Conservation (phyloP, 2,329 filamentous ascomycete genomes). For the Calonectria hongkongensis region DNA sequence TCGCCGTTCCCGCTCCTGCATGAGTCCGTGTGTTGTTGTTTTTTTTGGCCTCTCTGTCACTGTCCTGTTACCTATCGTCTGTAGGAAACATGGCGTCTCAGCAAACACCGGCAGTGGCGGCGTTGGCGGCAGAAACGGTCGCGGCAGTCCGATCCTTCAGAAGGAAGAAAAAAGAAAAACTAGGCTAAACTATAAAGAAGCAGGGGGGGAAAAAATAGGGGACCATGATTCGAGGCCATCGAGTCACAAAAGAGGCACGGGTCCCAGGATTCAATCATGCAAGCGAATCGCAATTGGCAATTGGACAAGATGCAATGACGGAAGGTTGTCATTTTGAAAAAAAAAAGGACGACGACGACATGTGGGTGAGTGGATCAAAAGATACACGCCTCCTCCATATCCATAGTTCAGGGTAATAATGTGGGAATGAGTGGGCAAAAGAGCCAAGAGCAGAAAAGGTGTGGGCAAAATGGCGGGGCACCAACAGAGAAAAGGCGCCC, state of each 20-base stretch:
- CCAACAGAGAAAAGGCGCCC: conserved; percentile 19
- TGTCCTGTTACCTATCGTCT: conserved; percentile 16
- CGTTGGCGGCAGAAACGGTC: conserved; percentile 35
- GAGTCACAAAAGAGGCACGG: conserved; percentile 30
- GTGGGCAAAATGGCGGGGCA: conserved; percentile 27
- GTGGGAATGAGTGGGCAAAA: conserved; percentile 18
- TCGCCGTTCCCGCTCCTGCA: conserved; percentile 8
- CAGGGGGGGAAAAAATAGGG: neutral
- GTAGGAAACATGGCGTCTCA: neutral
- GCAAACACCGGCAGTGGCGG: conserved; percentile 18
- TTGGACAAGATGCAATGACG: conserved; percentile 16
- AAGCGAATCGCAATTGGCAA: conserved; percentile 3
- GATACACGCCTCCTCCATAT: neutral
- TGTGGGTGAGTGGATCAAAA: conserved; percentile 19
- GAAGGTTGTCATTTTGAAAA: conserved; percentile 3
- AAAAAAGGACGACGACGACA: neutral
- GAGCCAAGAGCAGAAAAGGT: conserved; percentile 15
- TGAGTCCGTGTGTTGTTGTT: conserved; percentile 27
- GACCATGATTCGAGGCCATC: conserved; percentile 14
- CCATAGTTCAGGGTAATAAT: conserved; percentile 33
- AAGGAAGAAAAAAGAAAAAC: neutral
- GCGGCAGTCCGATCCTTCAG: conserved; percentile 20
- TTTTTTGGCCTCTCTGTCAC: neutral
- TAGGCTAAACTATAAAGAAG: neutral
- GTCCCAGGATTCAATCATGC: conserved; percentile 26